A percentile compares a stretch with the other conserved stretches of the same genome.
These are phyloP conservation scores for Komagataella phaffii DNA, from an alignment of 805 yeast genomes.

Conservation along the genomic window DNA sequence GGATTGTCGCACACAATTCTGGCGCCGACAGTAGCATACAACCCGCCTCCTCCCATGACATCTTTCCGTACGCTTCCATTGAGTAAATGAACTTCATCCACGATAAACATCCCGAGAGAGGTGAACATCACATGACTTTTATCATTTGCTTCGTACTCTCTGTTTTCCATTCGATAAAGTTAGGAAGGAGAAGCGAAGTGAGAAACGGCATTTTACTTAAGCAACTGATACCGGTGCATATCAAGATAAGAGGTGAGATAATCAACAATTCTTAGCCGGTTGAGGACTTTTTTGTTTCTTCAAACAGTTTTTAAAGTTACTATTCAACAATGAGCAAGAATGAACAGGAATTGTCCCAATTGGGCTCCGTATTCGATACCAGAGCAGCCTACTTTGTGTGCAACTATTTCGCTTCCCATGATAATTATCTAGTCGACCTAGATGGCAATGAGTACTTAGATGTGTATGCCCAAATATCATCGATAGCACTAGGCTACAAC, in stretches of 20 bases:
- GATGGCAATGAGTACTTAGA: slow-evolving; percentile 71
- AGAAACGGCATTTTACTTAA: not conserved
- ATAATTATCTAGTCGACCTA: slow-evolving; percentile 70
- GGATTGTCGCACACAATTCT: slow-evolving; percentile 33
- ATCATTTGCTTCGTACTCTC: not conserved
- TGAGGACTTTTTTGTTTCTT: too few relatives aligned
- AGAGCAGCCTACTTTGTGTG: slow-evolving; percentile 65
- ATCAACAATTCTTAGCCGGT: not conserved
- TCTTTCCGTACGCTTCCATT: slow-evolving; percentile 23
- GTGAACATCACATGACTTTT: slow-evolving; percentile 24
- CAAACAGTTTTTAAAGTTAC: too few relatives aligned
- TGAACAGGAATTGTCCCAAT: slow-evolving; percentile 24
- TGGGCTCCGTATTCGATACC: slow-evolving; percentile 55
- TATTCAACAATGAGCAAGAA: not conserved
- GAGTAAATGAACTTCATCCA: slow-evolving; percentile 69
- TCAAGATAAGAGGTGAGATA: not conserved
- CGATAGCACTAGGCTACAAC: slow-evolving; percentile 78
- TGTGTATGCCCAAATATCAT: slow-evolving; percentile 74
- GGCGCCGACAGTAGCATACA: slow-evolving; percentile 68
- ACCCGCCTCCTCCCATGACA: slow-evolving; percentile 85
- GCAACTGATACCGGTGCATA: not conserved
- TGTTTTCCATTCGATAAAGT: not conserved
- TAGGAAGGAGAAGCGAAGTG: not conserved
- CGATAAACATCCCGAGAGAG: slow-evolving; percentile 79
- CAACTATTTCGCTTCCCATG: slow-evolving; percentile 61